Percentiles rank a stretch among this genome's conserved stretches.
Evolutionary conservation across 2,329 filamentous ascomycete genomes (phyloP).

Genomic region (Capronia epimyces): DNA sequence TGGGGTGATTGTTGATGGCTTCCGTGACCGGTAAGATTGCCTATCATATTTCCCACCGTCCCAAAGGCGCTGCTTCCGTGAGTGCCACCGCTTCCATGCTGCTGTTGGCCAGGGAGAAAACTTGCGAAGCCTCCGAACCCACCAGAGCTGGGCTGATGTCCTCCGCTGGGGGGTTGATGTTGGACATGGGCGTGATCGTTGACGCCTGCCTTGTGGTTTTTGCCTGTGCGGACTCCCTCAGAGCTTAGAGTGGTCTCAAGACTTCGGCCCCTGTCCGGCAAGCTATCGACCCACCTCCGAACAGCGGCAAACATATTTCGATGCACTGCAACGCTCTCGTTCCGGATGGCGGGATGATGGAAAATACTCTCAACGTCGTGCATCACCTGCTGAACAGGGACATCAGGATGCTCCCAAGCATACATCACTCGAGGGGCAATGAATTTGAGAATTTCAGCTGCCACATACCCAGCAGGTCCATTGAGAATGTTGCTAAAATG

Average conservation of each 20-base stretch:
- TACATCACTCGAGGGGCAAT: constrained; percentile 81
- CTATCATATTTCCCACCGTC: constrained; percentile 20
- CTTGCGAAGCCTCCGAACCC: constrained; percentile 18
- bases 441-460: constrained; percentile 74
- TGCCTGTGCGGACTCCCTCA: constrained; percentile 73
- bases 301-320: constrained; percentile 84
- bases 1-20: constrained; percentile 10
- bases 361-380: constrained; percentile 76
- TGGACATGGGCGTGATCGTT: constrained; percentile 19
- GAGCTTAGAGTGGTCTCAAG: constrained; percentile 74
- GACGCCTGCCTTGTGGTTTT: constrained; percentile 61
- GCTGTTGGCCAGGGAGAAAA: constrained; percentile 18
- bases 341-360: constrained; percentile 81
- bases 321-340: constrained; percentile 72
- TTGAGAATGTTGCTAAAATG: constrained; percentile 78
- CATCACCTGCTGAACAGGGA: constrained; percentile 76
- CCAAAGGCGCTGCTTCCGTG: constrained; percentile 16
- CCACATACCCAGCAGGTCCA: constrained; percentile 68
- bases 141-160: constrained; percentile 12
- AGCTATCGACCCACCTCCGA: constrained; percentile 68
- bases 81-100: constrained; percentile 4
- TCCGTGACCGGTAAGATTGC: constrained; percentile 18
- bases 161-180: neutral
- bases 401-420: constrained; percentile 82
- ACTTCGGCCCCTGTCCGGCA: constrained; percentile 59